Evolutionary conservation across 2,329 filamentous ascomycete genomes (phyloP).

Genomic region (Gremmenia infestans): DNA sequence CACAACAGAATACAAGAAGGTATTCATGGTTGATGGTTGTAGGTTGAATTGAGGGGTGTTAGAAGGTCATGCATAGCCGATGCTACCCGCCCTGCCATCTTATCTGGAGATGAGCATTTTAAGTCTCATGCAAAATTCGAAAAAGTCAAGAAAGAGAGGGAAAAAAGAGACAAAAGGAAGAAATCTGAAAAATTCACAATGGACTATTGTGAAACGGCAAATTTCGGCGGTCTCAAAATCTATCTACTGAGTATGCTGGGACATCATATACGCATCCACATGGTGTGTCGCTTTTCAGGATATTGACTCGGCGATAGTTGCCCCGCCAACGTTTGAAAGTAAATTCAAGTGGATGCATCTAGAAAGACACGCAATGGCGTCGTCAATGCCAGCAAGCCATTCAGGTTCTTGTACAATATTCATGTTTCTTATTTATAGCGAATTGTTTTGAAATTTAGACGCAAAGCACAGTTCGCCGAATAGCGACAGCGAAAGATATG

Average conservation of each 20-base stretch:
- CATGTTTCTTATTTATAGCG: neutral
- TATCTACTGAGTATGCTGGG: no score
- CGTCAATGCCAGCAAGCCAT: neutral
- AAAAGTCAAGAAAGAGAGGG: no score
- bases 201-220: no score
- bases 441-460: neutral
- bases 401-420: constrained; percentile 1
- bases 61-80: neutral
- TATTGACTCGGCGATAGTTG: constrained; percentile 6
- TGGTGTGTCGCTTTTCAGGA: neutral
- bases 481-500: constrained; percentile 14
- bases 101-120: neutral
- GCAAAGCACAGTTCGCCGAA: neutral
- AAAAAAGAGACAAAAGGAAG: neutral
- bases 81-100: neutral
- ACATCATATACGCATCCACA: no score
- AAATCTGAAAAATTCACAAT: neutral
- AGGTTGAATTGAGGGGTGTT: neutral
- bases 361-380: constrained; percentile 1
- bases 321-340: constrained; percentile 2
- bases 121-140: no score
- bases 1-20: constrained; percentile 4
- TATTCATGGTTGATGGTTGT: constrained; percentile 7
- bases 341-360: neutral
- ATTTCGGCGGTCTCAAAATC: no score